phyloP scores from a whole-genome alignment of 192 early-diverging fungal species.

The Coemansia sp. region DNA sequence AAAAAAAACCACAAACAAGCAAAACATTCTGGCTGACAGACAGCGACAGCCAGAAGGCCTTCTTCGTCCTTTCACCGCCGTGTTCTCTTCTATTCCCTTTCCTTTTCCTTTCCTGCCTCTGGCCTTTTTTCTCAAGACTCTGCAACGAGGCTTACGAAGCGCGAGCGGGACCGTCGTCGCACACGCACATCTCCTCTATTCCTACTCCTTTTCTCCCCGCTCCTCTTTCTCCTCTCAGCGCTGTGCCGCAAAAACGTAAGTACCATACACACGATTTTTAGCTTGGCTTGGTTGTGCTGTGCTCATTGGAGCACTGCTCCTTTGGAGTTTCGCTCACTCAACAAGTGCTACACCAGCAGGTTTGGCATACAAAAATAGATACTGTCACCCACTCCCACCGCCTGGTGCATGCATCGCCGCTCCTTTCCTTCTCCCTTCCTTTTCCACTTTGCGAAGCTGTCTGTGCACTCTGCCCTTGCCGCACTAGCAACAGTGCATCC shows the following conservation, averaged over 20 bases:
- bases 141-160: constrained; percentile 1
- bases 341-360: background rate
- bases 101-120: constrained; percentile 6
- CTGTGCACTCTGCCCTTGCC: background rate
- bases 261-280: background rate
- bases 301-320: background rate
- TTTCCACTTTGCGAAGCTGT: background rate
- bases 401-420: background rate
- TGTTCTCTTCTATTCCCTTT: background rate
- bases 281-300: background rate
- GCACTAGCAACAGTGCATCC: background rate
- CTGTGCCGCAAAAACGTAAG: constrained; percentile 9
- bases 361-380: background rate
- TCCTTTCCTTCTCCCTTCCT: background rate
- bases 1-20: background rate
- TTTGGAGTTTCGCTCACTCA: background rate
- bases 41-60: background rate
- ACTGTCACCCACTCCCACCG: background rate
- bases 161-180: constrained; percentile 5
- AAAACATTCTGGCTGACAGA: background rate
- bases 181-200: background rate
- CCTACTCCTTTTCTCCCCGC: background rate
- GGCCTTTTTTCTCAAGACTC: constrained; percentile 2
- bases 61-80: background rate
- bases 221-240: background rate